These are phyloP conservation scores for Clonostachys solani DNA, from an alignment of 2,329 filamentous ascomycete species.

Conservation along the genomic window DNA sequence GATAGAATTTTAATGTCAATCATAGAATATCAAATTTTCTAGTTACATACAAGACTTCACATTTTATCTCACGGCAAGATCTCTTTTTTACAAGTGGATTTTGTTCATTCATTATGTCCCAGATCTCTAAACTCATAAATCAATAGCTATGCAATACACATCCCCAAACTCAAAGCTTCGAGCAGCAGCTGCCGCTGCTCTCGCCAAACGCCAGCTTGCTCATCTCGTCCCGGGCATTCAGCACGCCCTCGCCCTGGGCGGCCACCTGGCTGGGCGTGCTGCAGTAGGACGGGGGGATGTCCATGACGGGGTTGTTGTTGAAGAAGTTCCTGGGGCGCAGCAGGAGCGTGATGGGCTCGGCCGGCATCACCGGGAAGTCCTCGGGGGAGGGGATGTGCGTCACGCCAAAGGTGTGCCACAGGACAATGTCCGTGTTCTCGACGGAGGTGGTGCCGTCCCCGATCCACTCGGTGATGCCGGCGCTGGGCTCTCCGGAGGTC, in stretches of 20 bases:
- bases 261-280: slow-evolving; percentile 67
- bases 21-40: too few relatives aligned
- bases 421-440: slow-evolving; percentile 79
- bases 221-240: slow-evolving; percentile 43
- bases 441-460: slow-evolving; percentile 64
- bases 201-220: slow-evolving; percentile 29
- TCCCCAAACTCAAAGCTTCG: not conserved
- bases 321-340: slow-evolving; percentile 83
- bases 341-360: slow-evolving; percentile 77
- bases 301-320: slow-evolving; percentile 70
- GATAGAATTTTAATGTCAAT: too few relatives aligned
- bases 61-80: too few relatives aligned
- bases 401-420: slow-evolving; percentile 92
- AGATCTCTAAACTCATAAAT: too few relatives aligned
- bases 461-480: slow-evolving; percentile 74
- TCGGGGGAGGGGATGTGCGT: slow-evolving; percentile 87
- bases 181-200: not conserved
- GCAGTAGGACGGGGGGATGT: slow-evolving; percentile 74
- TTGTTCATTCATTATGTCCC: too few relatives aligned
- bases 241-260: slow-evolving; percentile 24
- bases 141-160: too few relatives aligned
- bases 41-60: too few relatives aligned
- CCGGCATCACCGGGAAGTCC: slow-evolving; percentile 91
- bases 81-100: too few relatives aligned
- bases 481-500: slow-evolving; percentile 73